Evolutionary conservation across 108 stramenopile genomes (phyloP).

Genomic region (Nannochloropsis salina): DNA sequence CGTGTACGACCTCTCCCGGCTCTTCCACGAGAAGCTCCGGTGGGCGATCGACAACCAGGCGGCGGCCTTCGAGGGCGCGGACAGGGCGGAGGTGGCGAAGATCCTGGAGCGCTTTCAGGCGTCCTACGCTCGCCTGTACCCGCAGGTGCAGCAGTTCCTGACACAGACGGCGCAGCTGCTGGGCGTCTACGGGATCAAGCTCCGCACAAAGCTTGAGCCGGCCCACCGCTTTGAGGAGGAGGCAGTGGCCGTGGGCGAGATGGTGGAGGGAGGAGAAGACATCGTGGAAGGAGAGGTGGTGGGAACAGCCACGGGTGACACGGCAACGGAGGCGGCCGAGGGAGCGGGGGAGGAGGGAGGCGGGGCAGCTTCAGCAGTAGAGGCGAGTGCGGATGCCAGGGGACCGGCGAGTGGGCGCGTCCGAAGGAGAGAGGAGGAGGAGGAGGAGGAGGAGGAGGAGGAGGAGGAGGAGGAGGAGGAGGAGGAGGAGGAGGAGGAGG

Average conservation of each 20-base stretch:
- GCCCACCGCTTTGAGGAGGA: background rate
- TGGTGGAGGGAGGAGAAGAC: background rate
- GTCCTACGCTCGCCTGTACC: background rate
- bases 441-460: conserved; percentile 18
- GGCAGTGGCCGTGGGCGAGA: background rate
- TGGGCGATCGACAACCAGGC: background rate
- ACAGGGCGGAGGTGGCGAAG: background rate
- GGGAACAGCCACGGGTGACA: background rate
- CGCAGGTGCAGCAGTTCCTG: background rate
- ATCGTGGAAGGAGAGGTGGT: background rate
- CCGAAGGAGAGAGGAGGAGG: background rate
- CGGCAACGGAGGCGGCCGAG: background rate
- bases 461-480: conserved; percentile 23
- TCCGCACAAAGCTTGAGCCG: background rate
- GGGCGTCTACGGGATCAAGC: background rate
- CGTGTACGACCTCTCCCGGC: background rate
- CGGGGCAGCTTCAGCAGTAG: background rate
- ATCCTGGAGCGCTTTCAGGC: conserved; percentile 12
- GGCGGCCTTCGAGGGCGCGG: background rate
- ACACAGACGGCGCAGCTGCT: background rate
- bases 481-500: conserved; percentile 14
- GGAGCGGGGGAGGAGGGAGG: background rate
- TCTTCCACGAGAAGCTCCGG: conserved; percentile 22
- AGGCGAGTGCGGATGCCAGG: background rate
- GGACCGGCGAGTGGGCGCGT: background rate